Conservation (phyloP, 2,329 filamentous ascomycete species). For the Teratosphaeria viscida region DNA sequence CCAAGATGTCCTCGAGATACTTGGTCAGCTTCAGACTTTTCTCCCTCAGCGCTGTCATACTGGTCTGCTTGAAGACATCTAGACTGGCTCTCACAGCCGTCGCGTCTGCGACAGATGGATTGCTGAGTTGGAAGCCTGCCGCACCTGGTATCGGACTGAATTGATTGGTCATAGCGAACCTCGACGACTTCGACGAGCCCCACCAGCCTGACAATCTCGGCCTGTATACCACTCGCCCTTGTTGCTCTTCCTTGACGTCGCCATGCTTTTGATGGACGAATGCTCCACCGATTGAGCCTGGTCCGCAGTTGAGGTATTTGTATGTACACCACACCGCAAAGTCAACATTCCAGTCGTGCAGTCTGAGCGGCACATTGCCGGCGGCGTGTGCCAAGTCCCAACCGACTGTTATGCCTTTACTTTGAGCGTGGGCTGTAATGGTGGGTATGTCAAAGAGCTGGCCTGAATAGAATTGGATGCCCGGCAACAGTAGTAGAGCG, state of each 20-base stretch:
- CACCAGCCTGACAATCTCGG: conserved; percentile 76
- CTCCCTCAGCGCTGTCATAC: conserved; percentile 55
- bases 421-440: conserved; percentile 69
- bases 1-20: conserved; percentile 62
- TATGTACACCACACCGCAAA: conserved; percentile 92
- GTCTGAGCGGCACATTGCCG: conserved; percentile 66
- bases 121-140: conserved; percentile 73
- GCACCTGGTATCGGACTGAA: conserved; percentile 72
- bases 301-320: conserved; percentile 85
- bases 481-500: conserved; percentile 70
- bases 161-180: conserved; percentile 74
- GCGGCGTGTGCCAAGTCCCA: conserved; percentile 85
- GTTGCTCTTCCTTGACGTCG: conserved; percentile 31
- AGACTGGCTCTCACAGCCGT: conserved; percentile 64
- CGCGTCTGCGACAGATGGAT: conserved; percentile 69
- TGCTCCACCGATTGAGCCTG: conserved; percentile 66
- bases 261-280: conserved; percentile 74
- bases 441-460: conserved; percentile 73
- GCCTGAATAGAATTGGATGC: conserved; percentile 86
- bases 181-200: conserved; percentile 63
- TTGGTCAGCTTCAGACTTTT: conserved; percentile 65
- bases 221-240: conserved; percentile 38
- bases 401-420: conserved; percentile 60
- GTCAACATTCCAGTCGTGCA: conserved; percentile 86
- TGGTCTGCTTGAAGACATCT: conserved; percentile 61